Evolutionary conservation across 768 basidiomycete genomes (phyloP).

Genomic region (Leucocoprinus sp.): DNA sequence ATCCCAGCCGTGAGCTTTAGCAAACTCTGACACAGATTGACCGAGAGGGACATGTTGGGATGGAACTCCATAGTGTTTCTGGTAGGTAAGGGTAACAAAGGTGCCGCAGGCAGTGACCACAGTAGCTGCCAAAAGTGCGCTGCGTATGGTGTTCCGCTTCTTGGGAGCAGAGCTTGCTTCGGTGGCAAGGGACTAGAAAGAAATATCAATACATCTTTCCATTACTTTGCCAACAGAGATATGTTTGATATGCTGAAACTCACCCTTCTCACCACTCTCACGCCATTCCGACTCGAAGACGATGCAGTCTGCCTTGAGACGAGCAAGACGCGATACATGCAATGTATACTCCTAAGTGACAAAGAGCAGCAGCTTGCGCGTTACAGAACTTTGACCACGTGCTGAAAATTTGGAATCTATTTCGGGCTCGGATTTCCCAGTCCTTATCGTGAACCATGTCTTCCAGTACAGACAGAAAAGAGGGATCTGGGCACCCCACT

Average conservation of each 20-base stretch:
- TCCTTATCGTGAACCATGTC: background rate
- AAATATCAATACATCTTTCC: background rate
- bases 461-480: background rate
- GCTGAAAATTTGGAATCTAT: background rate
- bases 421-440: background rate
- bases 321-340: constrained; percentile 53
- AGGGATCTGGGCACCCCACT: background rate
- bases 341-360: constrained; percentile 15
- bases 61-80: constrained; percentile 82
- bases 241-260: constrained; percentile 17
- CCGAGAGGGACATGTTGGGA: constrained; percentile 73
- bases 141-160: constrained; percentile 46
- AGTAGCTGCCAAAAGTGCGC: constrained; percentile 59
- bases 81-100: constrained; percentile 69
- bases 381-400: constrained; percentile 18
- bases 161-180: constrained; percentile 45
- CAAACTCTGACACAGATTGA: constrained; percentile 69
- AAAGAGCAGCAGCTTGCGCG: constrained; percentile 11
- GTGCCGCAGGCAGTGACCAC: constrained; percentile 66
- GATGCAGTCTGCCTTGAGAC: constrained; percentile 44
- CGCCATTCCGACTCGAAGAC: constrained; percentile 35
- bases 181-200: constrained; percentile 51
- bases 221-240: background rate
- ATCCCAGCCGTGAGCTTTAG: constrained; percentile 76
- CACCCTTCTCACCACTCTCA: constrained; percentile 55